Evolutionary conservation across 345 rosid species (phyloP), one percentile per base, ranked within the genome.

Genomic region (Erysimum cheiranthoides): DNA sequence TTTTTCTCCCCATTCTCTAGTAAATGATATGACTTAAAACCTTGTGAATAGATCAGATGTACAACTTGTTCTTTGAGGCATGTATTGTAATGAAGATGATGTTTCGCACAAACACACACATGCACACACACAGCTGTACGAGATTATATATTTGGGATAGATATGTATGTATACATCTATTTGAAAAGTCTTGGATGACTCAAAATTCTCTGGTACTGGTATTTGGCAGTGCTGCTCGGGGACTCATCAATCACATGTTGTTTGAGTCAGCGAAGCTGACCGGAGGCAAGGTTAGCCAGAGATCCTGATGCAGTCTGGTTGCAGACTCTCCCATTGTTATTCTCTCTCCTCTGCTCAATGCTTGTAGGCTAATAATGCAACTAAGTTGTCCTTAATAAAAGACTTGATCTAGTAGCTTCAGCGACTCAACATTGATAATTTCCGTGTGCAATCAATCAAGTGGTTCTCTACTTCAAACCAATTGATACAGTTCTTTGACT

Each of bases 181-280:
- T 34, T 66, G 21, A 35, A 36, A 60, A 28, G 63, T 53, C 53
- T 42, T 61, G 46, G 47, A 49, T 66, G 59, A 66, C 64, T 30
- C 25, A 32, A 17, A 34, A 17, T 27, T 42, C 14, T 62, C 68
- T 62, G 65, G 28, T 78, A 47, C 35, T 73, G 66, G 50, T 74
- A 18, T 70, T 68, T 80, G 79, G 84, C 87, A 96, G 99, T 67
- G 99, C 97, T 5, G 99, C 99, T 25, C 85, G 98, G 68, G 98
- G 97, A 74, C 98, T 92, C 68, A 88, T 92, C 78, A 92, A 95
- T 79, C 99, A 95, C 80, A 90, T 92, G 61, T 83, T 95, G 39
- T 83, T 85, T 1, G 99, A 90, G 82, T 69, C 97, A 14, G 97
- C 91, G 85, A 88, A 81, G 86, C 46, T 84, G 82, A 74, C 93